Conservation (phyloP, 139 green algal species). For the Chlorella ohadii region DNA sequence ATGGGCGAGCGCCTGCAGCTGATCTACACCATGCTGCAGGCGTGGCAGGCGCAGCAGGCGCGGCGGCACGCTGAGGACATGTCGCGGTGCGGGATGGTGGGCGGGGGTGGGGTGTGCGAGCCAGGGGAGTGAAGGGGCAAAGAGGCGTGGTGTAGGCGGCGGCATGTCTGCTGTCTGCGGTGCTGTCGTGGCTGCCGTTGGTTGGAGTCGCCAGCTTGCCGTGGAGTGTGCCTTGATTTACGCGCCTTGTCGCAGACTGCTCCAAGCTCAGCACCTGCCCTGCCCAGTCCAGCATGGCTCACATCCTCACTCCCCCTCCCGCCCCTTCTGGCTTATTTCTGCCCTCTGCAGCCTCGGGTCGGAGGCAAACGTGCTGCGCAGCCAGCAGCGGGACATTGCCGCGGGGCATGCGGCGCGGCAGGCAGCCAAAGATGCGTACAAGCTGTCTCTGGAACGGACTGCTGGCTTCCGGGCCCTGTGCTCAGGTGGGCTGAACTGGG, state of each 20-base stretch:
- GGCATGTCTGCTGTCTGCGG: too few relatives aligned
- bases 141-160: neutral
- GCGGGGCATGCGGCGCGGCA: neutral
- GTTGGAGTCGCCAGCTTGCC: neutral
- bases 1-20: conserved; percentile 40
- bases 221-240: neutral
- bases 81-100: neutral
- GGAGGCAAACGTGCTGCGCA: conserved; percentile 34
- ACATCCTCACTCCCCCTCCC: too few relatives aligned
- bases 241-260: neutral
- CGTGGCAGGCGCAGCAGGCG: conserved; percentile 45
- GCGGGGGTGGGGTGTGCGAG: neutral
- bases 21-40: conserved; percentile 30
- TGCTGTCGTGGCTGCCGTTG: too few relatives aligned
- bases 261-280: too few relatives aligned
- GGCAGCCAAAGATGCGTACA: conserved; percentile 20
- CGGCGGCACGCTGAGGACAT: conserved; percentile 13
- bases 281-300: too few relatives aligned
- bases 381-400: conserved; percentile 9
- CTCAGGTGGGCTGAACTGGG: neutral
- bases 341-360: conserved; percentile 32
- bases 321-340: too few relatives aligned
- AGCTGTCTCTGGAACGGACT: conserved; percentile 23
- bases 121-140: neutral
- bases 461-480: conserved; percentile 27